Base-by-base conservation (phyloP, 2,329 filamentous ascomycete species). In the Rutstroemia sp. region DNA sequence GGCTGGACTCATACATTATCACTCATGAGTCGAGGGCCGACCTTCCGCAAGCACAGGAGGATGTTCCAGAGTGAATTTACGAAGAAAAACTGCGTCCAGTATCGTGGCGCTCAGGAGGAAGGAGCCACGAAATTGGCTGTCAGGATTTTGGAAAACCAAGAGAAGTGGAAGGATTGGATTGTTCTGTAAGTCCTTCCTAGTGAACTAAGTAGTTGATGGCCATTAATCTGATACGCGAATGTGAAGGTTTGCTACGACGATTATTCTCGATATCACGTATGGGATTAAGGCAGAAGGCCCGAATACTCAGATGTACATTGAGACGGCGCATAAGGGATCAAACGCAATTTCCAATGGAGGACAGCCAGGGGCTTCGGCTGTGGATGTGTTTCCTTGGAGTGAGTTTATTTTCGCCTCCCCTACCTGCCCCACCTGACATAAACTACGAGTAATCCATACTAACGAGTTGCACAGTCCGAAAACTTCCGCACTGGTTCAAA, bases 1-100 rank as follows among this genome's bases (percentile, higher is more conserved):
- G 75, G 74, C n/a, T 78, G 75, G 75, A 65, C 68, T n/a, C 71
- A 72, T 38, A 76, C 75, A 0, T 64, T 77, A 25, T 75, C 74
- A 10, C 77, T 76, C 58, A 64, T 76, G 2, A 68, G 65, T 57
- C 74, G 70, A 68, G 73, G 73, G 0, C 66, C 71, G 16, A 62
- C 63, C 19, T 77, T 75, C 60, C 68, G 69, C 17, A 61, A 73
- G 55, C 76, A 77, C 59, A 72, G 76, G 23, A 71, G 69, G 51
- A 64, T 76, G 19, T 65, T 78, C n/a, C 76, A 78, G 57, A 70
- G 67, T 41, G 68, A 65, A 23, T 76, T 78, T 58, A 69, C 70
- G n/a, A 71, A 71, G 56, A 70, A 71, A 37, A 73, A 65, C 54
- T 69, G 72, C 53, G 60, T 62, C 12, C 56, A 61, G 14, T 71